Percentiles rank a stretch among this genome's conserved stretches.
Evolutionary conservation across 2,329 filamentous ascomycete species (phyloP).

Genomic region (Xylaria sp.): DNA sequence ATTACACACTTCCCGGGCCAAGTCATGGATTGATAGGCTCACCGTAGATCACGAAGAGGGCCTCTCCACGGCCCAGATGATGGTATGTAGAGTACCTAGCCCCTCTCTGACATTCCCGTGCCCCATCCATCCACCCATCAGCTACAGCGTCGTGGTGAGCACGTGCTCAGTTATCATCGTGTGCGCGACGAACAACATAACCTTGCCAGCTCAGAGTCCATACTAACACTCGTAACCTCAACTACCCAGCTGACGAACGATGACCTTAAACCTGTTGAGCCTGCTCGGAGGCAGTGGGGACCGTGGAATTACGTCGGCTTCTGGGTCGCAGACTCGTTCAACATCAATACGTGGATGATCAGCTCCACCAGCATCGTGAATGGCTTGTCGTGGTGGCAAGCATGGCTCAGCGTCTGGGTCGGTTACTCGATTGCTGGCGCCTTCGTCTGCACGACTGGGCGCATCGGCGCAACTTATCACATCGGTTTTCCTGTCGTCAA

Average conservation of each 20-base stretch:
- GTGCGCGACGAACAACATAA: neutral
- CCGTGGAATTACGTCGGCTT: conserved; percentile 90
- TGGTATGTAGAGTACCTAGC: conserved; percentile 61
- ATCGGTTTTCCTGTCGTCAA: conserved; percentile 87
- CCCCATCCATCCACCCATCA: neutral
- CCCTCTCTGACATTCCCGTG: conserved; percentile 6
- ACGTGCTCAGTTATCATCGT: conserved; percentile 24
- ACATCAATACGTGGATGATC: conserved; percentile 96
- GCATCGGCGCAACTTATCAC: conserved; percentile 88
- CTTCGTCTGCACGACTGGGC: conserved; percentile 82
- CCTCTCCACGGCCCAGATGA: conserved; percentile 80
- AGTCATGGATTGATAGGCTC: conserved; percentile 66
- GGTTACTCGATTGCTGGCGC: conserved; percentile 81
- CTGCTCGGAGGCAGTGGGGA: conserved; percentile 82
- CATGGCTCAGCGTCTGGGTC: conserved; percentile 88
- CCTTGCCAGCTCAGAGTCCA: conserved; percentile 16
- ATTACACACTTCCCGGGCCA: conserved; percentile 53
- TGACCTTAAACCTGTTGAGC: conserved; percentile 84
- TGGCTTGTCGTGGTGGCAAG: conserved; percentile 91
- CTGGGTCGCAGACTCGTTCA: conserved; percentile 87
- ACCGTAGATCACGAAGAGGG: conserved; percentile 81
- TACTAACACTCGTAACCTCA: conserved; percentile 28
- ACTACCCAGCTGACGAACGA: conserved; percentile 75
- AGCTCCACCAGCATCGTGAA: conserved; percentile 81
- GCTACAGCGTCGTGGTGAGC: conserved; percentile 11